Evolutionary conservation across 352 stramenopile species (phyloP).

Genomic region (Phytophthora crassamura): DNA sequence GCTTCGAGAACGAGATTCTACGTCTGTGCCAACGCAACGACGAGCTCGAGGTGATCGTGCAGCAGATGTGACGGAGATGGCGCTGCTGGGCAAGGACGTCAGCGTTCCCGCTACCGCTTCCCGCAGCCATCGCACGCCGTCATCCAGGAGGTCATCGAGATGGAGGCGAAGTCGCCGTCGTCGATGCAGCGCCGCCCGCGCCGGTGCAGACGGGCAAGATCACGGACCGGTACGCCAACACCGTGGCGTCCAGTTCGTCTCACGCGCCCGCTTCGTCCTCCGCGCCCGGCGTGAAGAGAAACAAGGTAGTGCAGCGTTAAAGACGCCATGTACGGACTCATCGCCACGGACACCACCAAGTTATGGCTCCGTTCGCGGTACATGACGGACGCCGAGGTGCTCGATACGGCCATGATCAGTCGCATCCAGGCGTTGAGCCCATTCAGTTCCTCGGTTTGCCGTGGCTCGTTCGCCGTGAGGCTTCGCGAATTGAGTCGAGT

Average conservation of each 20-base stretch:
- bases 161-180: constrained; percentile 35
- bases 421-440: constrained; percentile 24
- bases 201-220: constrained; percentile 39
- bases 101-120: constrained; percentile 12
- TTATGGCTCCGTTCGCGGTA: too few species aligned
- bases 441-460: constrained; percentile 43
- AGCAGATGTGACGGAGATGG: constrained; percentile 71
- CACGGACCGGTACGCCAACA: constrained; percentile 56
- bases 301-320: constrained; percentile 64
- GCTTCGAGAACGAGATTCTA: constrained; percentile 58
- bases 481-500: constrained; percentile 22
- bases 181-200: constrained; percentile 6
- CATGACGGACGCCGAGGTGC: too few species aligned
- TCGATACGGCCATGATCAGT: neutral
- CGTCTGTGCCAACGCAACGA: constrained; percentile 60
- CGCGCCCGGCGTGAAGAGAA: constrained; percentile 35
- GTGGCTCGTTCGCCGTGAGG: constrained; percentile 32
- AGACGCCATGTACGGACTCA: too few species aligned
- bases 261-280: constrained; percentile 14
- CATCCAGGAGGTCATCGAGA: constrained; percentile 32
- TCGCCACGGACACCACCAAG: too few species aligned
- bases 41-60: constrained; percentile 65
- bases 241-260: constrained; percentile 36
- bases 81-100: constrained; percentile 36
- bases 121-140: constrained; percentile 26